phyloP scores from a whole-genome alignment of 1,139 yeast species.

The Wickerhamomyces sp. region DNA sequence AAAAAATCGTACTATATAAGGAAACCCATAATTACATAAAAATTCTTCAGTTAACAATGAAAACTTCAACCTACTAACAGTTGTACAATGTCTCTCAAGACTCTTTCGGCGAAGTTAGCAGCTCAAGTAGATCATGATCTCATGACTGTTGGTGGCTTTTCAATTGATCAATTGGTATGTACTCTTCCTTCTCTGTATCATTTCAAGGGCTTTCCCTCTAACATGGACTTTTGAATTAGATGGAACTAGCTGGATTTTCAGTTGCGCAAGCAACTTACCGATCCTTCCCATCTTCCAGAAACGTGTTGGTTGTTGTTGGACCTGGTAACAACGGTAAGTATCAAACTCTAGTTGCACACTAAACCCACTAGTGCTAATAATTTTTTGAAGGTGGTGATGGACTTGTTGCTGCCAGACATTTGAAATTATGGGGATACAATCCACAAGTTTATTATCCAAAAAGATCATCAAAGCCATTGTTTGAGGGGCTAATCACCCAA shows the following conservation, averaged over 20 bases:
- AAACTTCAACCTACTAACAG: too few relatives aligned
- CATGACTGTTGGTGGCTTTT: conserved; percentile 79
- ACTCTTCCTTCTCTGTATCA: too few relatives aligned
- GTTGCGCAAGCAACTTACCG: conserved; percentile 83
- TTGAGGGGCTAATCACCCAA: conserved; percentile 49
- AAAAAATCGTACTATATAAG: too few relatives aligned
- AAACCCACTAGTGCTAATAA: neutral
- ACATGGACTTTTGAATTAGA: conserved; percentile 31
- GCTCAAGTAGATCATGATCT: conserved; percentile 78
- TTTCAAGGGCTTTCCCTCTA: too few relatives aligned
- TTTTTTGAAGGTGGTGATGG: conserved; percentile 73
- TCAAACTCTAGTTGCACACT: neutral
- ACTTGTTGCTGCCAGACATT: conserved; percentile 88
- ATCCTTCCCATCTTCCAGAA: conserved; percentile 48
- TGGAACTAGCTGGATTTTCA: conserved; percentile 95
- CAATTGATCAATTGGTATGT: conserved; percentile 73
- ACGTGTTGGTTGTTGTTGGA: conserved; percentile 73
- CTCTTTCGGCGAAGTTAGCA: conserved; percentile 64
- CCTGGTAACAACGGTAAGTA: conserved; percentile 82
- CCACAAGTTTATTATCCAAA: conserved; percentile 73
- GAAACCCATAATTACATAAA: too few relatives aligned
- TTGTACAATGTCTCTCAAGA: conserved; percentile 28
- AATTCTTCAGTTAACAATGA: too few relatives aligned
- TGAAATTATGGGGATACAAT: conserved; percentile 71
- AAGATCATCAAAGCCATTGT: conserved; percentile 40